Conservation (phyloP, 2,329 filamentous ascomycete species). For the Dactylellina haptotyla region DNA sequence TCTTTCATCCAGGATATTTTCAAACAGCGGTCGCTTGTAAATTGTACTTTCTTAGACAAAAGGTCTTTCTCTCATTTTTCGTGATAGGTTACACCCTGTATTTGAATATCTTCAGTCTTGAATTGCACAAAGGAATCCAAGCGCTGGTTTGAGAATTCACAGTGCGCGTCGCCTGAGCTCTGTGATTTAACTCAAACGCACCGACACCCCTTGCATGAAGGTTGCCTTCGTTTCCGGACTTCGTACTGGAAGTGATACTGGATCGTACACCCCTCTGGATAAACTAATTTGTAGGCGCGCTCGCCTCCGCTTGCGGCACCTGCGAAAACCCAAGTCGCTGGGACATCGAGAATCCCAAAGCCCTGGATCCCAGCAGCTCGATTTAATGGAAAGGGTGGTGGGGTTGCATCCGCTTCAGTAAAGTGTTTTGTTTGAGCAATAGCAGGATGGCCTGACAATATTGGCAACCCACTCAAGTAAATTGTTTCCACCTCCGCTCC, state of each 20-base stretch:
- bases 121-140: no score
- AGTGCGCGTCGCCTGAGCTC: not conserved
- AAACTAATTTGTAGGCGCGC: not conserved
- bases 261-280: slow-evolving; percentile 29
- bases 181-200: slow-evolving; percentile 11
- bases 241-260: not conserved
- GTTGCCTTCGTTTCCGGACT: slow-evolving; percentile 37
- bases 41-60: no score
- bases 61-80: no score
- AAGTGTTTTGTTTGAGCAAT: not conserved
- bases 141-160: no score
- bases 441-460: not conserved
- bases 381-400: slow-evolving; percentile 33
- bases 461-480: slow-evolving; percentile 1
- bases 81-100: no score
- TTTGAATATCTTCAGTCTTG: no score
- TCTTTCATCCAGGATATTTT: no score
- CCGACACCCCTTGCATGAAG: slow-evolving; percentile 20
- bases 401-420: slow-evolving; percentile 1
- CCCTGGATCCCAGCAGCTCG: slow-evolving; percentile 25
- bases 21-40: no score
- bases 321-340: slow-evolving; percentile 43
- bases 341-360: slow-evolving; percentile 33
- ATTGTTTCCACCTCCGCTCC: not conserved
- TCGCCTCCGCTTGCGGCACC: slow-evolving; percentile 7